These are phyloP conservation scores for Lipomyces yamanashiensis DNA, from an alignment of 805 yeast genomes.

Conservation along the genomic window DNA sequence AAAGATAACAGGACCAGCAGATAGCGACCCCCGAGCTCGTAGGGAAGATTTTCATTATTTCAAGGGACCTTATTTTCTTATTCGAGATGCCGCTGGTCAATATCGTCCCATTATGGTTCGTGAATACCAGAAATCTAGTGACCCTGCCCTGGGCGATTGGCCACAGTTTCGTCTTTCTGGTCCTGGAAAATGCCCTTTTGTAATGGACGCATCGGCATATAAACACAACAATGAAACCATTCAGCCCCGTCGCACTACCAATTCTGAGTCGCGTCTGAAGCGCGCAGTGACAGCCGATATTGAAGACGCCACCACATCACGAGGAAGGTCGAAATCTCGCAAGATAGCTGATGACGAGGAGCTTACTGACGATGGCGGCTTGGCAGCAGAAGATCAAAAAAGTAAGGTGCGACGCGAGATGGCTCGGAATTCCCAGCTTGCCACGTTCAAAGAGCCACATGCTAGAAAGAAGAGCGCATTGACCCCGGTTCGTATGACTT, in stretches of 20 bases:
- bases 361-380: conserved; percentile 3
- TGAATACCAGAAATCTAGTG: conserved; percentile 67
- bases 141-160: conserved; percentile 52
- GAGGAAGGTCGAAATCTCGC: conserved; percentile 22
- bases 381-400: conserved; percentile 16
- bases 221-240: conserved; percentile 13
- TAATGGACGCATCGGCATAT: conserved; percentile 43
- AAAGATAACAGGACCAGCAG: conserved; percentile 81
- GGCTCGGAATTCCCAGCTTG: neutral
- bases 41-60: conserved; percentile 86
- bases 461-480: conserved; percentile 15
- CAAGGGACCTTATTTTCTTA: conserved; percentile 71
- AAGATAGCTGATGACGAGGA: conserved; percentile 16
- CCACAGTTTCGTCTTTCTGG: conserved; percentile 67
- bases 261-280: conserved; percentile 8
- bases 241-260: conserved; percentile 2
- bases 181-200: conserved; percentile 82
- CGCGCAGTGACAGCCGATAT: conserved; percentile 11
- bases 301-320: conserved; percentile 11
- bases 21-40: conserved; percentile 82
- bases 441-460: conserved; percentile 21
- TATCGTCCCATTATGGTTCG: conserved; percentile 80
- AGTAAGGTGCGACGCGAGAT: conserved; percentile 3
- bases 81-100: conserved; percentile 77
- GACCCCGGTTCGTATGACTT: conserved; percentile 33